Evolutionary conservation across 2,329 filamentous ascomycete genomes (phyloP).

Genomic region (Coniosporium tulheliwenetii): DNA sequence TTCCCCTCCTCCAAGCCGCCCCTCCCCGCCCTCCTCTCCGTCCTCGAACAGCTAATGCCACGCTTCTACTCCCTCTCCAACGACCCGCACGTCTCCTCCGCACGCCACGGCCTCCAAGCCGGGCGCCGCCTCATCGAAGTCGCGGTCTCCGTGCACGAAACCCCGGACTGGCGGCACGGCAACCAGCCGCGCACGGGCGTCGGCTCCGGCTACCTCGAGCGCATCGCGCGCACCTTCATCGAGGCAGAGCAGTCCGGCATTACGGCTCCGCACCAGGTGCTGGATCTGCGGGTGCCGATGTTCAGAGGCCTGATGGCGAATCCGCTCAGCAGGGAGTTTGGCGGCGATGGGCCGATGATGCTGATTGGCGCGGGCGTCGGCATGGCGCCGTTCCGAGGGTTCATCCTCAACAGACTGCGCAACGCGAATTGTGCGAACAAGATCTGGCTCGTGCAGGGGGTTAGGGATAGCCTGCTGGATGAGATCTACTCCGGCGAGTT

Average conservation of each 20-base stretch:
- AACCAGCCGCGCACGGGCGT: constrained; percentile 54
- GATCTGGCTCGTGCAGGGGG: constrained; percentile 89
- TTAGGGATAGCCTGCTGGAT: constrained; percentile 86
- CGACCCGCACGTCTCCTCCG: constrained; percentile 70
- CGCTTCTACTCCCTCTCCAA: constrained; percentile 97
- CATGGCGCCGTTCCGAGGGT: constrained; percentile 93
- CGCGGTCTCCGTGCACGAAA: constrained; percentile 90
- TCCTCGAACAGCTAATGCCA: constrained; percentile 81
- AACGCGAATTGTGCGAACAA: constrained; percentile 96
- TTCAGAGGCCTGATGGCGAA: constrained; percentile 98
- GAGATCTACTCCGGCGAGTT: constrained; percentile 96
- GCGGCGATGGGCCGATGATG: constrained; percentile 90
- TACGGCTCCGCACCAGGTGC: constrained; percentile 21
- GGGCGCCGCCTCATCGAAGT: constrained; percentile 78
- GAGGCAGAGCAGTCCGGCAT: constrained; percentile 40
- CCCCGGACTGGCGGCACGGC: constrained; percentile 59
- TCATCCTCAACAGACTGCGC: constrained; percentile 85
- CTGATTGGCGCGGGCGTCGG: constrained; percentile 93
- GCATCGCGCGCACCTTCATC: constrained; percentile 59
- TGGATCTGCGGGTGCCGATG: constrained; percentile 75
- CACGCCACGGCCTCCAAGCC: constrained; percentile 46
- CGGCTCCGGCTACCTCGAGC: constrained; percentile 85
- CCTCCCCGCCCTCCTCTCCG: constrained; percentile 63
- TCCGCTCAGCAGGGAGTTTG: constrained; percentile 80
- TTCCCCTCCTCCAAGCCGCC: constrained; percentile 88